Evolutionary conservation across 2,329 filamentous ascomycete species (phyloP).

Genomic region (Epichloe scottii): DNA sequence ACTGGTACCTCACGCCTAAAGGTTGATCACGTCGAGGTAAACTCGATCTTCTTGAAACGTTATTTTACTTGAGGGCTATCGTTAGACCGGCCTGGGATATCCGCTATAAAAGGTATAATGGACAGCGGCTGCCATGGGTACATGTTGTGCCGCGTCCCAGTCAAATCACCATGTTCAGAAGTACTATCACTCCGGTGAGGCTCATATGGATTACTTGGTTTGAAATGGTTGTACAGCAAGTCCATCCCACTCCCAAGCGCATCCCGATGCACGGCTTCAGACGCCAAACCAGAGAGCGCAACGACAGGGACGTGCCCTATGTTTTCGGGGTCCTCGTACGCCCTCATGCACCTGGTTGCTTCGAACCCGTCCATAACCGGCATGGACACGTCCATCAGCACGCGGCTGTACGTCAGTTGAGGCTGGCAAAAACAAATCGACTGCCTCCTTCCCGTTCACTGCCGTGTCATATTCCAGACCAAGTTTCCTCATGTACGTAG

Average conservation of each 20-base stretch:
- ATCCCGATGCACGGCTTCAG: slow-evolving; percentile 33
- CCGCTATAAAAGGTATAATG: too few species aligned
- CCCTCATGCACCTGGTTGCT: slow-evolving; percentile 32
- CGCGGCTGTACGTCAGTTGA: slow-evolving; percentile 10
- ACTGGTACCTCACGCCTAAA: too few species aligned
- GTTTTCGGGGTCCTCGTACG: slow-evolving; percentile 30
- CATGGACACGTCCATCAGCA: slow-evolving; percentile 38
- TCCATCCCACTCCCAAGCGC: slow-evolving; percentile 38
- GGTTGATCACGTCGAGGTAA: too few species aligned
- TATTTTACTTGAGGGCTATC: too few species aligned
- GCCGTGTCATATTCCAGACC: slow-evolving; percentile 11
- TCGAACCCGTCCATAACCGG: slow-evolving; percentile 38
- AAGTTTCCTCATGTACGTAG: slow-evolving; percentile 16
- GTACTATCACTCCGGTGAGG: too few species aligned
- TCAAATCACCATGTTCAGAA: too few species aligned
- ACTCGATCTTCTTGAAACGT: too few species aligned
- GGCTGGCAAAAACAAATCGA: slow-evolving; percentile 11
- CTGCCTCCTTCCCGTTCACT: slow-evolving; percentile 16
- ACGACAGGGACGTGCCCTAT: slow-evolving; percentile 32
- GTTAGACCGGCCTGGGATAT: too few species aligned
- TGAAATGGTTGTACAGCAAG: slow-evolving; percentile 35
- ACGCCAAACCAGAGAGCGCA: slow-evolving; percentile 36
- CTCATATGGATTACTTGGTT: too few species aligned
- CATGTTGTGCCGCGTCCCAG: too few species aligned
- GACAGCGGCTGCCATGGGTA: too few species aligned